Evolutionary conservation across 2,329 filamentous ascomycete genomes (phyloP).

Genomic region (Trichoderma asperellum): DNA sequence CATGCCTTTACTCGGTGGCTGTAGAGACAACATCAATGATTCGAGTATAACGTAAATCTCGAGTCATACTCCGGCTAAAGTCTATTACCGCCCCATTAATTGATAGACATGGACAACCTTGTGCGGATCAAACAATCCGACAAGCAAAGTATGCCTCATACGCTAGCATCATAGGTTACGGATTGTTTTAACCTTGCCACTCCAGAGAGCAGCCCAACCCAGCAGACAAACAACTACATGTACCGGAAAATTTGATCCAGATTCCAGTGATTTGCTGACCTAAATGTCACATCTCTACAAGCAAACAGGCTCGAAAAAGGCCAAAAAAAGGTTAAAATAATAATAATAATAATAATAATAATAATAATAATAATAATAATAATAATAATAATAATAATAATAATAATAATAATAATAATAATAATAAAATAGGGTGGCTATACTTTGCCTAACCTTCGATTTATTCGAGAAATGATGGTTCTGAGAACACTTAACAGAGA

Average conservation of each 20-base stretch:
- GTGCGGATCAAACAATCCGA: neutral
- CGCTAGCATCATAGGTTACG: neutral
- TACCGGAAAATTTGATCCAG: too few species aligned
- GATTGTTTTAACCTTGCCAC: too few species aligned
- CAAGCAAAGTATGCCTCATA: neutral
- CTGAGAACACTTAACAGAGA: neutral
- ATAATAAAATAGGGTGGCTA: too few species aligned
- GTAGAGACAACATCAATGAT: neutral
- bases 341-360: too few species aligned
- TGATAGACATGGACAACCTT: neutral
- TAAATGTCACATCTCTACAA: neutral
- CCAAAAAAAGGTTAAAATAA: too few species aligned
- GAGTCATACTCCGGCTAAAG: conserved; percentile 3
- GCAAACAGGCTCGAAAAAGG: too few species aligned
- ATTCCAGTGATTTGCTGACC: neutral
- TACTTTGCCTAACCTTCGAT: neutral
- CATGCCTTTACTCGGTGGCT: neutral
- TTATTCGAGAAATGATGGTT: neutral
- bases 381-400: too few species aligned
- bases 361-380: too few species aligned
- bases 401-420: too few species aligned
- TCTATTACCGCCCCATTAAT: neutral
- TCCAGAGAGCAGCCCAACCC: neutral
- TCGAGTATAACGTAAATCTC: neutral
- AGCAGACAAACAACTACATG: too few species aligned